Evolutionary conservation across 768 basidiomycete genomes (phyloP).

Genomic region (Hysterangium stoloniferum): DNA sequence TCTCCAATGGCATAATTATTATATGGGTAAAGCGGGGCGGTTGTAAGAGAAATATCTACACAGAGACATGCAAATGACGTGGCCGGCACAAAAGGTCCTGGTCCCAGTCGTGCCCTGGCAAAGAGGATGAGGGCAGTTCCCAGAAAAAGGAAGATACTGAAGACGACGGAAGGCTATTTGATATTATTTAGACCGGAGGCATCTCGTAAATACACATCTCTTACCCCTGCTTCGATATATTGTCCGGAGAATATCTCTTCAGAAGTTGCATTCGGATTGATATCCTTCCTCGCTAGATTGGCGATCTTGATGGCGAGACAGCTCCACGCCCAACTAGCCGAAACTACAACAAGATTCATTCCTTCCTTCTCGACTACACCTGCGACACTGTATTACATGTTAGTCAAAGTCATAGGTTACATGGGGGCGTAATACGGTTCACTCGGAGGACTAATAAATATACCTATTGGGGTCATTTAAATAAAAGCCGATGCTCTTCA

Average conservation of each 20-base stretch:
- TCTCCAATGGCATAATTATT: conserved; percentile 52
- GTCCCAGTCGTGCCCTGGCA: conserved; percentile 50
- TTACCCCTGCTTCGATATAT: conserved; percentile 46
- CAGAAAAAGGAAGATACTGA: conserved; percentile 55
- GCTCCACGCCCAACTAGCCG: conserved; percentile 42
- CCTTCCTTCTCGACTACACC: conserved; percentile 1
- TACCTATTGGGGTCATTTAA: conserved; percentile 29
- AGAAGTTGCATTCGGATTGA: conserved; percentile 30
- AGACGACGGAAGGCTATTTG: conserved; percentile 48
- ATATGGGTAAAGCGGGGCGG: conserved; percentile 54
- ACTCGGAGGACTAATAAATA: conserved; percentile 57
- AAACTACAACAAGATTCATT: background rate
- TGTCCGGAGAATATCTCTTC: conserved; percentile 38
- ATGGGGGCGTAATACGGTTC: conserved; percentile 59
- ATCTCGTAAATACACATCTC: conserved; percentile 12
- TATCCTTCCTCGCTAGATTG: conserved; percentile 42
- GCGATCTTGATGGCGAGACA: conserved; percentile 61
- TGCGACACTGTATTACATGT: conserved; percentile 1
- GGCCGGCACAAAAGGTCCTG: conserved; percentile 55
- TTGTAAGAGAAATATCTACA: conserved; percentile 52
- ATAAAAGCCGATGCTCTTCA: background rate
- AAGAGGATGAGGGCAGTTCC: conserved; percentile 52
- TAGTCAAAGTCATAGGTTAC: conserved; percentile 52
- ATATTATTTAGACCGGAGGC: no score
- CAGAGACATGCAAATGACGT: conserved; percentile 52